Evolutionary conservation across 805 yeast genomes (phyloP).

Genomic region (Yarrowia sp.): DNA sequence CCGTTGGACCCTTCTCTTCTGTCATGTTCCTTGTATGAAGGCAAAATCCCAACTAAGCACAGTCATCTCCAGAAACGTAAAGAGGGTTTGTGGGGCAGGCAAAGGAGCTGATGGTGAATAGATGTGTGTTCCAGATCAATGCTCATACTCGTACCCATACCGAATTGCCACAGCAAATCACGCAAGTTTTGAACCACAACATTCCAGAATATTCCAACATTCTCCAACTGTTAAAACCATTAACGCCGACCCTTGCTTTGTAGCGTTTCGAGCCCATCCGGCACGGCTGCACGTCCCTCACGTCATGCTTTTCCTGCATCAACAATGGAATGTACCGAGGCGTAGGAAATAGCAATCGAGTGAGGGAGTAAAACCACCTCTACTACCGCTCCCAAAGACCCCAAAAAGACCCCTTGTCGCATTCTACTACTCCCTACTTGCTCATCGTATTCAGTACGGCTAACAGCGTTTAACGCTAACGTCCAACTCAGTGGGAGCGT

Average conservation of each 20-base stretch:
- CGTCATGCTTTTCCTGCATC: not conserved
- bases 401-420: not conserved
- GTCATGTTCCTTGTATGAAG: not conserved
- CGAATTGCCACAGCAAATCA: too few relatives aligned
- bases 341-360: not conserved
- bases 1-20: not conserved
- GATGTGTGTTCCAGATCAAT: too few relatives aligned
- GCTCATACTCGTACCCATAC: too few relatives aligned
- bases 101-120: not conserved
- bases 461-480: not conserved
- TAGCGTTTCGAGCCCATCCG: not conserved
- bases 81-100: slow-evolving; percentile 8
- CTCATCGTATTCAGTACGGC: not conserved
- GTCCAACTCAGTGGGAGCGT: not conserved
- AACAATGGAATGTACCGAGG: slow-evolving; percentile 11
- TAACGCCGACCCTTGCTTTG: not conserved
- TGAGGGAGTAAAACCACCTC: too few relatives aligned
- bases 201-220: too few relatives aligned
- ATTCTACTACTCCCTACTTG: too few relatives aligned
- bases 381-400: too few relatives aligned
- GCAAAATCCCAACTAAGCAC: slow-evolving; percentile 5
- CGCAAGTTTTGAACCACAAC: too few relatives aligned
- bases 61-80: slow-evolving; percentile 12
- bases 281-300: slow-evolving; percentile 12
- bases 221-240: too few relatives aligned